phyloP scores from a whole-genome alignment of 140 eudicot species.

The Erigeron philadelphicus region DNA sequence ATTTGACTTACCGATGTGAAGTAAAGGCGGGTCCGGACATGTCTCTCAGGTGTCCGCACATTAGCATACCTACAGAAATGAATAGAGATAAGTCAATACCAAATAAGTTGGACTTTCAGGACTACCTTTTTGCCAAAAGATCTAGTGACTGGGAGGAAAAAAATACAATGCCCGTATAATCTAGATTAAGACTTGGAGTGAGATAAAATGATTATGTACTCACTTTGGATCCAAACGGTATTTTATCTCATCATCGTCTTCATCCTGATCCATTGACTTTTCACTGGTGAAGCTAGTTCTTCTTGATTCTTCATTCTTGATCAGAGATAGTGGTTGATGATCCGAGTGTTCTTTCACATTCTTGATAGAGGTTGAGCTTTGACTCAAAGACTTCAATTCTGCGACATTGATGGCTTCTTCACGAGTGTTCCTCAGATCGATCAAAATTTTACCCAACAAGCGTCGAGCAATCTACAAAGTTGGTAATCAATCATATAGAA shows the following conservation, averaged over 20 bases:
- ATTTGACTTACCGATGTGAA: constrained; percentile 71
- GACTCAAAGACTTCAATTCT: constrained; percentile 63
- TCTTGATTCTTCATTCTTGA: constrained; percentile 49
- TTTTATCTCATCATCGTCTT: constrained; percentile 86
- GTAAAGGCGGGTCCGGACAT: constrained; percentile 93
- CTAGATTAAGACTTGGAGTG: constrained; percentile 1
- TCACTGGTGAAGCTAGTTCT: constrained; percentile 77
- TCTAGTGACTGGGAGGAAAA: neutral
- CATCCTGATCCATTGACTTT: constrained; percentile 71
- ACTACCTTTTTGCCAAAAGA: constrained; percentile 1
- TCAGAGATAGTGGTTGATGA: constrained; percentile 39
- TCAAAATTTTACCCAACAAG: constrained; percentile 81
- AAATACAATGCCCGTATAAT: neutral
- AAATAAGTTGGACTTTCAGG: neutral
- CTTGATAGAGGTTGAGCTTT: constrained; percentile 29
- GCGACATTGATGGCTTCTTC: constrained; percentile 93
- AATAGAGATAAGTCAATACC: constrained; percentile 6
- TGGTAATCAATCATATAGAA: neutral
- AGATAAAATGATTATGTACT: constrained; percentile 18
- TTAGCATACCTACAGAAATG: constrained; percentile 70
- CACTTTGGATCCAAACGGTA: constrained; percentile 98
- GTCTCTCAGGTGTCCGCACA: constrained; percentile 90
- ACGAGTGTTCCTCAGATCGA: constrained; percentile 89
- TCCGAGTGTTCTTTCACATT: constrained; percentile 54
- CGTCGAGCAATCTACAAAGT: constrained; percentile 81